Evolutionary conservation across 768 basidiomycete species (phyloP), one percentile per base, ranked within the genome.

Genomic region (Phylloporus sp.): DNA sequence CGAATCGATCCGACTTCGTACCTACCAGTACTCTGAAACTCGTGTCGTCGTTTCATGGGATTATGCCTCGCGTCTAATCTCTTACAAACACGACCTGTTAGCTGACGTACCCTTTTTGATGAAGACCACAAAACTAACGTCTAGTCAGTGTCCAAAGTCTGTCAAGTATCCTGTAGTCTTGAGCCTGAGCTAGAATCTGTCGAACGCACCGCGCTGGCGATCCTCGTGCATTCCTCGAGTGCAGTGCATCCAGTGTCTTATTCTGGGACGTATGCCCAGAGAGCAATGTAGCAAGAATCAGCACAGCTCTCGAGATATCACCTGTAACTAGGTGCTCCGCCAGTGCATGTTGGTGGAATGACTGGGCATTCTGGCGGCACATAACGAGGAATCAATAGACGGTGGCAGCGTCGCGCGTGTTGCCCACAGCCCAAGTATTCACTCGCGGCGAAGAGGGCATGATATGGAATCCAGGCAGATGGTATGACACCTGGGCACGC

Each of bases 401-500:
- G n/a, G n/a, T n/a, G n/a, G n/a, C n/a, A n/a, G n/a, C n/a, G n/a
- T n/a, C n/a, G n/a, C n/a, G n/a, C n/a, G n/a, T n/a, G n/a, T n/a
- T n/a, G n/a, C n/a, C n/a, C n/a, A n/a, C 71, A 69, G 36, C 66
- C 74, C 46, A 69, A 62, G 29, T 61, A 50, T 38, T 72, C 67
- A 6, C 63, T 74, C 9, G 71, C 70, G 5, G 70, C 70, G 0
- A 72, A 76, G 54, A 73, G 71, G 71, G 68, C 65, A 2, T 48
- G 60, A 9, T 56, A 75, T 51, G 71, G 72, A 2, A 70, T 73
- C 27, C 64, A 69, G 7, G 72, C 71, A 33, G 76, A 73, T 46
- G 69, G 67, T 32, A 65, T 76, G 22, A 69, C 68, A 35, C 70
- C 72, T 10, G 73, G 72, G 13, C 74, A 71, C 47, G 71, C 71